Conservation (phyloP, 1,284 basidiomycete species). For the Moesziomyces antarcticus region DNA sequence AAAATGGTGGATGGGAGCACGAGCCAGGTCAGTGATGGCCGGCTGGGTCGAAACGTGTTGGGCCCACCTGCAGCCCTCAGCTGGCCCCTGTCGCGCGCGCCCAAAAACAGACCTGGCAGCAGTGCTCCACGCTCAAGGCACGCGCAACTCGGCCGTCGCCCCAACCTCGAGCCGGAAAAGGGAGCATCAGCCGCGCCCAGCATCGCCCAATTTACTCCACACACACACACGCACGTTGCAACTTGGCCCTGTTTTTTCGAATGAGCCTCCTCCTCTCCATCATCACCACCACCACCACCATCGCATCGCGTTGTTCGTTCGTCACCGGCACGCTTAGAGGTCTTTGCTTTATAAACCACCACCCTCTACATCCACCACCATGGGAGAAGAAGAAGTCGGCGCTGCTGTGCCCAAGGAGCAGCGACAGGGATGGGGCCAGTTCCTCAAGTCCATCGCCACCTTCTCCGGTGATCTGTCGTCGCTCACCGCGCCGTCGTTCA, state of each 20-base stretch:
- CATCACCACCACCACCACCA: not conserved
- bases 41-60: too few species aligned
- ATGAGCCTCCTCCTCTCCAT: not conserved
- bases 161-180: too few species aligned
- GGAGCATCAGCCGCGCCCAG: too few species aligned
- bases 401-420: conserved; percentile 56
- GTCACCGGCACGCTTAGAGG: not conserved
- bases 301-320: not conserved
- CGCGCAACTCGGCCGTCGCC: too few species aligned
- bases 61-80: too few species aligned
- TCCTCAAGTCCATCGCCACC: conserved; percentile 65
- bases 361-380: conserved; percentile 12
- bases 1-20: too few species aligned
- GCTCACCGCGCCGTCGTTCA: conserved; percentile 84
- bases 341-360: not conserved
- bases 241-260: too few species aligned
- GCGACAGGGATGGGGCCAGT: conserved; percentile 62
- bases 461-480: conserved; percentile 84
- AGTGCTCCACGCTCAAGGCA: too few species aligned
- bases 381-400: conserved; percentile 56
- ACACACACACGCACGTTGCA: not conserved
- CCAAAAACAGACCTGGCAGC: too few species aligned
- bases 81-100: too few species aligned
- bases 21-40: too few species aligned
- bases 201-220: not conserved